Conservation (phyloP, 352 stramenopile species). For the Globisporangium polare region DNA sequence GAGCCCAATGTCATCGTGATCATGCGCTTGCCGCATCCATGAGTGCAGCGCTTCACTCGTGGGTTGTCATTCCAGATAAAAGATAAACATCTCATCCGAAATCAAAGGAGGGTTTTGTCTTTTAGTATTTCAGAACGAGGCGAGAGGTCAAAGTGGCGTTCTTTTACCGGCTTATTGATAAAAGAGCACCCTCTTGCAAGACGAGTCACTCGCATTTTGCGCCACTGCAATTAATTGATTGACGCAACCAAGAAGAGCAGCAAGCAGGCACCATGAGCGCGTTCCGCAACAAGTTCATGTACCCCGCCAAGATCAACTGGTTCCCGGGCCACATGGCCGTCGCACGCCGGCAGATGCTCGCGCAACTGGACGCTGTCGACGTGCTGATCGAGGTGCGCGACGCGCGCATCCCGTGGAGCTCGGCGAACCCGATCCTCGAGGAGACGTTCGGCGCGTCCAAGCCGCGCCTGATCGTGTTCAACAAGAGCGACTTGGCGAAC, state of each 20-base stretch:
- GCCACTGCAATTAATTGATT: slow-evolving; percentile 1
- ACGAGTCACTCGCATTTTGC: no score
- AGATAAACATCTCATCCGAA: no score
- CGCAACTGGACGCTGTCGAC: slow-evolving; percentile 77
- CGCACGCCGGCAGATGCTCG: slow-evolving; percentile 75
- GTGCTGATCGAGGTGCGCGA: slow-evolving; percentile 83
- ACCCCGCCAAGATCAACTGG: slow-evolving; percentile 83
- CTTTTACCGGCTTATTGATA: no score
- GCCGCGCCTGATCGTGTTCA: slow-evolving; percentile 80
- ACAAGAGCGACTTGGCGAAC: slow-evolving; percentile 87
- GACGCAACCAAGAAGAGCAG: neutral
- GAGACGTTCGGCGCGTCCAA: slow-evolving; percentile 74
- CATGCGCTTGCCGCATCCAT: no score
- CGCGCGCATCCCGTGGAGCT: slow-evolving; percentile 80
- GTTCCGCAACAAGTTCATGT: slow-evolving; percentile 77
- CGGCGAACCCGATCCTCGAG: slow-evolving; percentile 77
- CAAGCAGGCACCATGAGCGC: slow-evolving; percentile 33
- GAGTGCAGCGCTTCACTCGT: no score
- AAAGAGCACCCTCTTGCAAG: no score
- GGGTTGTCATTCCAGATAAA: no score
- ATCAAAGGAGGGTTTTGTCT: no score
- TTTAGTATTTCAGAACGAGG: no score
- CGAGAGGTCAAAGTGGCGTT: no score
- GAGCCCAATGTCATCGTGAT: no score
- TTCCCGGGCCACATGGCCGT: slow-evolving; percentile 86